Percentiles rank a stretch among this genome's conserved stretches.
phyloP scores from a whole-genome alignment of 208 protist genomes.

The Plasmodiophora brassicae region DNA sequence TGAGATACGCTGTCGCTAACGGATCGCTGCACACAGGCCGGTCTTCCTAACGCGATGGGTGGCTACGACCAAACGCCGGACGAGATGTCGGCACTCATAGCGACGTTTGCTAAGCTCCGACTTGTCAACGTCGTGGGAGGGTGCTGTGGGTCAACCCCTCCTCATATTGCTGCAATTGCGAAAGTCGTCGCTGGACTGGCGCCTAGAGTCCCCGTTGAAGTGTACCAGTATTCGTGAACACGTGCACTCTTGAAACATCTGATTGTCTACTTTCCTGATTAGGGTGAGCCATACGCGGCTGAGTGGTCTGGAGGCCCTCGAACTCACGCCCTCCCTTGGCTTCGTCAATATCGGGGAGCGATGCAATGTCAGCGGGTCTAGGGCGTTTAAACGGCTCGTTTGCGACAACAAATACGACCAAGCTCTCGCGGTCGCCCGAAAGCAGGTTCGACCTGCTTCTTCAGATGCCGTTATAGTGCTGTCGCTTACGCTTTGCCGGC shows the following conservation, averaged over 20 bases:
- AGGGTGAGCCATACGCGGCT: slow-evolving; percentile 35
- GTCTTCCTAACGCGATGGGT: slow-evolving; percentile 71
- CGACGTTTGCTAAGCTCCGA: slow-evolving; percentile 58
- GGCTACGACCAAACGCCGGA: slow-evolving; percentile 73
- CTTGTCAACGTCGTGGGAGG: slow-evolving; percentile 71
- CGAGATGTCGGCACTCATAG: slow-evolving; percentile 15
- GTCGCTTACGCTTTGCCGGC: slow-evolving; percentile 41
- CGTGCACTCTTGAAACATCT: too few species aligned
- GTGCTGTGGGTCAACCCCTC: slow-evolving; percentile 75
- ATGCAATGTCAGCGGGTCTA: slow-evolving; percentile 90
- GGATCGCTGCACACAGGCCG: too few species aligned
- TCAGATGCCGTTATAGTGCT: not conserved
- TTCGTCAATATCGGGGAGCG: slow-evolving; percentile 93
- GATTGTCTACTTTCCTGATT: too few species aligned
- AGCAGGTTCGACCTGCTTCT: slow-evolving; percentile 52
- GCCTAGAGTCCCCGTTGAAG: too few species aligned
- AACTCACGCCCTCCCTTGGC: slow-evolving; percentile 61
- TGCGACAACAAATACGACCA: slow-evolving; percentile 64
- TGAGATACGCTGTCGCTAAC: too few species aligned
- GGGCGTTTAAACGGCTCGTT: slow-evolving; percentile 84
- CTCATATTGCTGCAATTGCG: slow-evolving; percentile 67
- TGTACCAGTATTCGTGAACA: too few species aligned
- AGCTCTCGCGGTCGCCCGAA: slow-evolving; percentile 62
- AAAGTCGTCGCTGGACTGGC: slow-evolving; percentile 45
- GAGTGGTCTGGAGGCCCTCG: slow-evolving; percentile 36